Evolutionary conservation across 257 asterid genomes (phyloP), one percentile per base, ranked within the genome.

Genomic region (Solanum sitiens): DNA sequence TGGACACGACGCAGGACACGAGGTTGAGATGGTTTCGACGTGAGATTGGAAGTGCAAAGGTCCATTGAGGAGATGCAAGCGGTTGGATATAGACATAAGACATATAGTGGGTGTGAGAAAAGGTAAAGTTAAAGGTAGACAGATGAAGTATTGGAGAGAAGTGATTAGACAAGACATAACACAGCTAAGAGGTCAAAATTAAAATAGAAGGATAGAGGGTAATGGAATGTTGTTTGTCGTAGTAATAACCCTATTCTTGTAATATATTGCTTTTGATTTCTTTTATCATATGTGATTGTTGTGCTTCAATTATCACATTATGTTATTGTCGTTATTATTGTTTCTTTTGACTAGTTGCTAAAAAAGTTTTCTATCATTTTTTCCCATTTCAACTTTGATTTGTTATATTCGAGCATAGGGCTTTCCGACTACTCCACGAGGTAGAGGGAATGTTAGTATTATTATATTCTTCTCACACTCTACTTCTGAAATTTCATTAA

Each of bases 81-180:
- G 63, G 4, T 18, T 18, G 4, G 0, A 50, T 50, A 50, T 47
- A 45, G 53, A 11, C 50, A 13, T 13, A 47, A 45, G 53, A 44
- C 50, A 13, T 4, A 13, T 6, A 53, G n/a, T 53, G 4, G 63
- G n/a, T 53, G 18, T 6, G n/a, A 6, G 63, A 4, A 53, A 53
- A 53, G n/a, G n/a, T 53, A 0, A 53, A 53, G 2, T 1, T 53
- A 53, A 53, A 53, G 2, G 11, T 53, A 53, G 63, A 16, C 0
- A 1, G 11, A 18, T 6, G n/a, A 53, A 53, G 9, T 16, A 53
- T 53, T 16, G 0, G 0, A 0, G 23, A 16, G 23, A 53, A 6
- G n/a, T 53, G 2, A 53, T 53, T 53, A 53, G 23, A 53, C 63
- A 53, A 0, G 63, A 2, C 4, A 53, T 53, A 0, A 16, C 0